phyloP scores from a whole-genome alignment of 31 red algal species.

The Endocladia muricata region DNA sequence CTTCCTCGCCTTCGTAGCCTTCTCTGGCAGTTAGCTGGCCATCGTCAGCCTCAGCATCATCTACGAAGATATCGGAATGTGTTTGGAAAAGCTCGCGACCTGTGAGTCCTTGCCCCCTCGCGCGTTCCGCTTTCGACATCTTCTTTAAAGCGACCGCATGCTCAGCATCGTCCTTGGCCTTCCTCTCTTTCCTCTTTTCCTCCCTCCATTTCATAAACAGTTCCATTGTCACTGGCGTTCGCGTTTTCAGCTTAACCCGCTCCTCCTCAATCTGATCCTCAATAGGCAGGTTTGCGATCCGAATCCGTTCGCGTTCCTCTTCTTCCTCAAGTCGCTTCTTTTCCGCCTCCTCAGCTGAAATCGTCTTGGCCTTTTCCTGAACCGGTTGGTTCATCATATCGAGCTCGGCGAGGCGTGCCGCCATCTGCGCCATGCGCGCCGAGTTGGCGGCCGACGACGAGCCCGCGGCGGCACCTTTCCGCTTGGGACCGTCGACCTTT shows the following conservation, averaged over 20 bases:
- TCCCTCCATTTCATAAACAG: conserved; percentile 84
- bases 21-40: conserved; percentile 34
- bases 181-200: conserved; percentile 61
- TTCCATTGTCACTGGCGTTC: conserved; percentile 89
- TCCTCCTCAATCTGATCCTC: conserved; percentile 99
- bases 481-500: conserved; percentile 67
- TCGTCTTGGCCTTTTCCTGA: conserved; percentile 79
- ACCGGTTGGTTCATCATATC: conserved; percentile 87
- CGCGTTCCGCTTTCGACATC: conserved; percentile 52
- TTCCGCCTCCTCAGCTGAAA: conserved; percentile 60
- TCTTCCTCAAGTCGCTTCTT: conserved; percentile 77
- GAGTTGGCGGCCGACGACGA: conserved; percentile 39
- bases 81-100: conserved; percentile 85
- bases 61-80: conserved; percentile 87
- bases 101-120: conserved; percentile 68
- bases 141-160: conserved; percentile 58
- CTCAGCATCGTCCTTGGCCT: conserved; percentile 32
- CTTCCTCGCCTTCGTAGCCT: conserved; percentile 27
- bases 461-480: conserved; percentile 32
- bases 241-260: conserved; percentile 77
- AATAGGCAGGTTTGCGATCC: conserved; percentile 83
- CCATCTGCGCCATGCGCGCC: conserved; percentile 77
- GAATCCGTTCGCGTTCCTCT: conserved; percentile 75
- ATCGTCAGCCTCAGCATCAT: conserved; percentile 90
- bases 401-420: conserved; percentile 86